Evolutionary conservation across 192 early-diverging fungal genomes (phyloP), one percentile per base, ranked within the genome.

Genomic region (Geranomyces variabilis): DNA sequence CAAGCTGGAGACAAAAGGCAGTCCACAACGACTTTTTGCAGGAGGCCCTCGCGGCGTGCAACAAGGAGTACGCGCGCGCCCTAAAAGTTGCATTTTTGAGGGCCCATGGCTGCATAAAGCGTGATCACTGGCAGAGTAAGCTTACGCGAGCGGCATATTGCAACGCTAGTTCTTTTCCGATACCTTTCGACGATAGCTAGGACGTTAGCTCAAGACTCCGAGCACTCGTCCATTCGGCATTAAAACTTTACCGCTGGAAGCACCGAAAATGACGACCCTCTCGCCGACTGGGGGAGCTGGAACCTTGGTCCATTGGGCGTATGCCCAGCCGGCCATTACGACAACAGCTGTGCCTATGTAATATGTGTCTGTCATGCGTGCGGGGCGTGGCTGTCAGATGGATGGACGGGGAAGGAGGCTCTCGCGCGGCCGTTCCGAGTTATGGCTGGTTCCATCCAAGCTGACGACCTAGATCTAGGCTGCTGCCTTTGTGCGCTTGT

Each of bases 231-330:
- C n/a, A n/a, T n/a, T n/a, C n/a, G n/a, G n/a, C n/a, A n/a, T n/a
- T n/a, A n/a, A n/a, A n/a, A 61, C 8, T 57, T 12, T 46, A 64
- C 93, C 93, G 45, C 87, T 88, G 17, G 90, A 91, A 22, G 89
- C 90, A 0, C 93, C 93, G 24, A 94, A 81, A 59, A 93, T 87
- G 1, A 92, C 85, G 3, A 92, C 91, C 43, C 74, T 55, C 33
- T 63, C 41, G 62, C n/a, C 41, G 64, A 21, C 4, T 34, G 21
- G 41, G 22, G 29, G 64, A 2, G 28, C 64, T 48, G 19, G 48
- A 43, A 15, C 45, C 64, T 19, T 51, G 47, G 10, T 51, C n/a
- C 17, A 34, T 2, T 51, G 8, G 47, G 30, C 47, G 29, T 22
- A 12, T 34, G 64, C 64, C 64, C 58, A 60, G 28, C 58, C 28